Evolutionary conservation across 2,329 filamentous ascomycete species (phyloP), one percentile per base, ranked within the genome.

Genomic region (Scedosporium apiospermum): DNA sequence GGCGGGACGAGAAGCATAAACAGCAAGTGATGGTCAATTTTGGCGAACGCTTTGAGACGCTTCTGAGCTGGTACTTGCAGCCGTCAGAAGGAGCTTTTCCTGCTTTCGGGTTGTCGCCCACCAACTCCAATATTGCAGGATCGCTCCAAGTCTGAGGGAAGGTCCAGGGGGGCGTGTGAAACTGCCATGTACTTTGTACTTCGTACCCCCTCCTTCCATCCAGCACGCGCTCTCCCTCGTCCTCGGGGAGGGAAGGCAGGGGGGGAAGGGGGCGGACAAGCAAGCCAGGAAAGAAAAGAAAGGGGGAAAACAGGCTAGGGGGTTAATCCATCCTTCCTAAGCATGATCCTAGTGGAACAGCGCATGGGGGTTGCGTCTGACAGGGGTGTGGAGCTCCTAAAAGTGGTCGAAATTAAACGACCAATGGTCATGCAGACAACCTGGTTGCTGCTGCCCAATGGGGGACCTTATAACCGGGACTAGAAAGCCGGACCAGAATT

Each of bases 331-430:
- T 41, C 27, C 26, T 55, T 30, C 49, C 23, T 23, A 23, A 58
- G 55, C 55, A 58, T 58, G 55, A 58, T 58, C 55, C 55, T 34
- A 53, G 66, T 75, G 74, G 74, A 72, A 78, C 77, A 76, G 68
- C 73, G 77, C 77, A 81, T 80, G 77, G 76, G 73, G 77, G 74
- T 78, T 78, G 78, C 73, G 76, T 77, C 26, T 61, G 78, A 79
- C 76, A 78, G 73, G 78, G 78, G 70, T 71, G 69, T 67, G 70
- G 74, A 74, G 75, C 73, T 75, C 77, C 76, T 77, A 34, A n/a
- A 51, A 51, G 16, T 51, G 59, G 59, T 61, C 60, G 60, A 61
- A 74, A 82, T 82, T 76, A 78, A 77, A 71, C 74, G 74, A 68
- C 80, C 80, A 83, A 82, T 83, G 73, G 75, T 70, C 69, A 70